phyloP scores from a whole-genome alignment of 768 basidiomycete genomes.

The Boletus patriciae region DNA sequence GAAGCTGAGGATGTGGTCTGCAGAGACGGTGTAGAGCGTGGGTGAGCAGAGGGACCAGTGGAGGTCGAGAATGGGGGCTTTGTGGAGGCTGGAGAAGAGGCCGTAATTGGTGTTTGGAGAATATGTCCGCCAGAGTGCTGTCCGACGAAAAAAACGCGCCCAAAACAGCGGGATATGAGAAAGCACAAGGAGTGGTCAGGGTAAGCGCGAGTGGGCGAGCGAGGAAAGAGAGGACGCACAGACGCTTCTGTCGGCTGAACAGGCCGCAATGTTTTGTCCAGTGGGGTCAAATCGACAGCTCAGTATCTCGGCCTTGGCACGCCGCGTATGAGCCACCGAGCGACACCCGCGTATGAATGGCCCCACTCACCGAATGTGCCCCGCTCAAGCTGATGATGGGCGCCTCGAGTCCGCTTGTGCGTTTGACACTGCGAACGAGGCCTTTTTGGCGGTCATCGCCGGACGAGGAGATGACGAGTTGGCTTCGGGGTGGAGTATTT shows the following conservation, averaged over 20 bases:
- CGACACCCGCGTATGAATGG: neutral
- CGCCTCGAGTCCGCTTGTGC: conserved; percentile 91
- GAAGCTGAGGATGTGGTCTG: conserved; percentile 81
- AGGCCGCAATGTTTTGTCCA: conserved; percentile 91
- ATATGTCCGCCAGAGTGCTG: conserved; percentile 90
- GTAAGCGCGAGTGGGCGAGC: conserved; percentile 1
- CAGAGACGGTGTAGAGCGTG: conserved; percentile 77
- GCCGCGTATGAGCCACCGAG: neutral
- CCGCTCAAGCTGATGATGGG: conserved; percentile 92
- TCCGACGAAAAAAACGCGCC: neutral
- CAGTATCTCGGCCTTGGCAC: conserved; percentile 72
- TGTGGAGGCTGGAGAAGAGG: conserved; percentile 76
- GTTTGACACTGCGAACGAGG: conserved; percentile 78
- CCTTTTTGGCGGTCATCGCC: conserved; percentile 75
- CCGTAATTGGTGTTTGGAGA: conserved; percentile 93
- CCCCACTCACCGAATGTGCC: conserved; percentile 71
- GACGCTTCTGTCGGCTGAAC: conserved; percentile 85
- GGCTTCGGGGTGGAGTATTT: conserved; percentile 53
- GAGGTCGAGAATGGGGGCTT: conserved; percentile 89
- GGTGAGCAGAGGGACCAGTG: conserved; percentile 83
- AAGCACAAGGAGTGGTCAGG: neutral
- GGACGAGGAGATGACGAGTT: conserved; percentile 75
- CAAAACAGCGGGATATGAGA: neutral
- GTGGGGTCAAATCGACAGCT: conserved; percentile 93
- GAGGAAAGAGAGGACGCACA: conserved; percentile 53